These are phyloP conservation scores for Thalassiosira allenii DNA, from an alignment of 352 stramenopile genomes.

Conservation along the genomic window DNA sequence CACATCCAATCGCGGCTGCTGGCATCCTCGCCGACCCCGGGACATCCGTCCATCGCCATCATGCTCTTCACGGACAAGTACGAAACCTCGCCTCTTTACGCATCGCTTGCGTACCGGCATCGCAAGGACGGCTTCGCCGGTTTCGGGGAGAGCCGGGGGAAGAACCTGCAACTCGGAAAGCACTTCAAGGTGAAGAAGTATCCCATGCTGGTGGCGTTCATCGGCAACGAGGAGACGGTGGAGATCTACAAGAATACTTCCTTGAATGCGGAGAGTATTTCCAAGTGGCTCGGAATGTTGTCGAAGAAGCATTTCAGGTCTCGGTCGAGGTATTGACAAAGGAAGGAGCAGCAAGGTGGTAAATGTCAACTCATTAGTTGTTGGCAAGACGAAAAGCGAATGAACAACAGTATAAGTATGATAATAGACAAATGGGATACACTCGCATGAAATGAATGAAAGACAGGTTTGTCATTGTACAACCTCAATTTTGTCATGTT, in stretches of 20 bases:
- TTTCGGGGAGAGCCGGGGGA: constrained; percentile 78
- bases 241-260: constrained; percentile 48
- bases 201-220: constrained; percentile 71
- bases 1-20: constrained; percentile 69
- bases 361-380: no score
- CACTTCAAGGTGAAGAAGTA: constrained; percentile 75
- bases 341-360: background rate
- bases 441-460: no score
- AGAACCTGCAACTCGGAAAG: constrained; percentile 70
- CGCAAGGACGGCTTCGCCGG: constrained; percentile 58
- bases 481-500: no score
- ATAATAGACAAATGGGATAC: no score
- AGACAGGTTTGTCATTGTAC: no score
- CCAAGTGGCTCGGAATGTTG: constrained; percentile 60
- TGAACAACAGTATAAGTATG: no score
- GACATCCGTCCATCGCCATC: constrained; percentile 48
- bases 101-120: constrained; percentile 74
- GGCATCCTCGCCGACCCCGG: constrained; percentile 29
- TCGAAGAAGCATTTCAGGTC: constrained; percentile 48
- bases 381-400: no score
- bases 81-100: constrained; percentile 78
- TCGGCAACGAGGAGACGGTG: constrained; percentile 54
- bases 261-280: constrained; percentile 57
- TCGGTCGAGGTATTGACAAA: background rate
- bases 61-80: constrained; percentile 82